These are phyloP conservation scores for Tulasnella sp. DNA, from an alignment of 768 basidiomycete genomes.

Conservation along the genomic window DNA sequence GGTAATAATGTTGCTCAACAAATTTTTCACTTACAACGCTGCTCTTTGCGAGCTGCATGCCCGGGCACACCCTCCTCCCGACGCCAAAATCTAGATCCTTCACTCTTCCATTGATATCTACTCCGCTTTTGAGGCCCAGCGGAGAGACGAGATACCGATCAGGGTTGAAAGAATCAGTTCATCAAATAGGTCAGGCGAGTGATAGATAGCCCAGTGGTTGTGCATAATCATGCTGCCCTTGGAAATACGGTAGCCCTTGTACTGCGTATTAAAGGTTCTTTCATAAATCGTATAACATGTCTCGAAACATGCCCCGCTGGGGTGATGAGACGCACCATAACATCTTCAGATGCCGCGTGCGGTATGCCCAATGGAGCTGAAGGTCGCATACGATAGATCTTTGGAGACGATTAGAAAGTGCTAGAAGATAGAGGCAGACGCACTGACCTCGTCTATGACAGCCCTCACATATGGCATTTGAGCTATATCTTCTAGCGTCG, in stretches of 20 bases:
- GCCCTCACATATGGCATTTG: conserved; percentile 41
- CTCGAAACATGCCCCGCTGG: too few species aligned
- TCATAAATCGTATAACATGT: conserved; percentile 23
- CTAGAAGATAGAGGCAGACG: conserved; percentile 41
- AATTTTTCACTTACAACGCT: neutral
- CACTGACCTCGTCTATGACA: conserved; percentile 37
- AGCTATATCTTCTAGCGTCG: conserved; percentile 33
- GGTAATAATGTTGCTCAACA: too few species aligned
- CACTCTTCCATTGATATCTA: neutral
- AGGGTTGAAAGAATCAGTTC: conserved; percentile 40
- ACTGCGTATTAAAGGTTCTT: neutral
- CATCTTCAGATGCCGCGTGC: neutral
- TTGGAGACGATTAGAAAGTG: too few species aligned
- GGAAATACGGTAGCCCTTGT: conserved; percentile 15
- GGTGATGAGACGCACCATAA: conserved; percentile 1
- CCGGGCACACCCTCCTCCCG: conserved; percentile 6
- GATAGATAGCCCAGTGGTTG: conserved; percentile 24
- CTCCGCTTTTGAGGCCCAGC: neutral
- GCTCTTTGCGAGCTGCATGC: neutral
- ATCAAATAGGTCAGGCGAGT: conserved; percentile 40
- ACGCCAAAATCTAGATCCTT: conserved; percentile 7
- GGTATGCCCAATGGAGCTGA: conserved; percentile 36
- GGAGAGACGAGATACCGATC: conserved; percentile 32
- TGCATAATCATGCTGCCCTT: conserved; percentile 15
- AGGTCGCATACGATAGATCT: conserved; percentile 20